A percentile compares a stretch with the other conserved stretches of the same genome.
These are phyloP conservation scores for Stephania cephalantha DNA, from an alignment of 164 flowering plant species.

Conservation along the genomic window DNA sequence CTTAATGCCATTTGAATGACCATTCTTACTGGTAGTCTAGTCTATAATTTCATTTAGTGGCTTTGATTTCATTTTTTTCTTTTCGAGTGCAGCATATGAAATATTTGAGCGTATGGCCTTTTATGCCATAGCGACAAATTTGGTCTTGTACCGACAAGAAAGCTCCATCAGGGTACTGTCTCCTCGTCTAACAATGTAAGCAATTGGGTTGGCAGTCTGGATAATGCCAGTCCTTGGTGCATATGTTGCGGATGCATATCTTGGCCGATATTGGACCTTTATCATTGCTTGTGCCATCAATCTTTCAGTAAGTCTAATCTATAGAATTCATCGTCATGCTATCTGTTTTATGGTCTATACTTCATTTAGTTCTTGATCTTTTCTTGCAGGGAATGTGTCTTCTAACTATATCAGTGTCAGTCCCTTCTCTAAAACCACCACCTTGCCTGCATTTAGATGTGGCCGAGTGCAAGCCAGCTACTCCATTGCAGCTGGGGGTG, in stretches of 20 bases:
- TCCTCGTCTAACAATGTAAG: conserved; percentile 59
- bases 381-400: conserved; percentile 13
- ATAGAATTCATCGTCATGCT: no score
- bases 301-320: conserved; percentile 33
- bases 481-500: conserved; percentile 8
- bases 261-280: conserved; percentile 75
- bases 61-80: background rate
- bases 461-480: conserved; percentile 6
- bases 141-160: conserved; percentile 51
- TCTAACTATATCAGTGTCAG: conserved; percentile 10
- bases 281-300: conserved; percentile 46
- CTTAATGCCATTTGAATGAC: background rate
- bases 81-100: conserved; percentile 24
- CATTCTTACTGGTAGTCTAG: background rate
- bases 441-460: conserved; percentile 3
- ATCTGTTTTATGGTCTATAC: no score
- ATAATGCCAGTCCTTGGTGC: conserved; percentile 70
- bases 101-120: conserved; percentile 73
- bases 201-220: conserved; percentile 73
- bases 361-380: background rate
- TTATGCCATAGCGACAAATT: conserved; percentile 60
- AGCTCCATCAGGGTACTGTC: conserved; percentile 59
- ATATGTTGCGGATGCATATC: conserved; percentile 66
- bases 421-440: conserved; percentile 8
- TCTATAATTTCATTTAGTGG: background rate